A percentile compares a stretch with the other conserved stretches of the same genome.
These are phyloP conservation scores for Thermothielavioides terrestris DNA, from an alignment of 495 filamentous ascomycete species.

Conservation along the genomic window DNA sequence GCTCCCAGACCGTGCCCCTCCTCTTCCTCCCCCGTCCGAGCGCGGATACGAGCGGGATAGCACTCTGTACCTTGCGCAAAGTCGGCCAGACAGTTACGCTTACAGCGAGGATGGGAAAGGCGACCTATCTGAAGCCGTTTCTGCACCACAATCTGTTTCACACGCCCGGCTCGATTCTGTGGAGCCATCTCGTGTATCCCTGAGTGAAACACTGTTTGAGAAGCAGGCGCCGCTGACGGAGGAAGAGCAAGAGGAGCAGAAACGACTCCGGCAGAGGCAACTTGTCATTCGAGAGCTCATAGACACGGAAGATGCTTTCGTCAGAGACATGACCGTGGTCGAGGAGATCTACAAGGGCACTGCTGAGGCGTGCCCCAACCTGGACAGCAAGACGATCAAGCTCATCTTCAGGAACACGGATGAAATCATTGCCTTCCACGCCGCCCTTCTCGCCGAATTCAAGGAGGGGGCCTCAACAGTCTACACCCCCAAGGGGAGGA, in stretches of 20 bases:
- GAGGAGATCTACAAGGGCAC: conserved; percentile 98
- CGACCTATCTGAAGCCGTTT: conserved; percentile 21
- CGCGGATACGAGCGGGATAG: conserved; percentile 16
- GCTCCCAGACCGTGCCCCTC: conserved; percentile 31
- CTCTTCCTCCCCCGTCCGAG: conserved; percentile 15
- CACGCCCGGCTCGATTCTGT: conserved; percentile 29
- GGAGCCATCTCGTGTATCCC: conserved; percentile 16
- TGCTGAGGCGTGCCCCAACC: conserved; percentile 65
- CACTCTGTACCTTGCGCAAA: conserved; percentile 33
- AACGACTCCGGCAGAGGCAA: conserved; percentile 52
- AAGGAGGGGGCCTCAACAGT: conserved; percentile 67
- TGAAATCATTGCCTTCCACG: conserved; percentile 75
- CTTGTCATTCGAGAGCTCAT: conserved; percentile 83
- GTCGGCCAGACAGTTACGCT: conserved; percentile 35
- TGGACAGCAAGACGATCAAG: conserved; percentile 77
- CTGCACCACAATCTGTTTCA: conserved; percentile 28
- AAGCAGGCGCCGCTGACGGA: conserved; percentile 15
- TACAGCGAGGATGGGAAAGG: conserved; percentile 29
- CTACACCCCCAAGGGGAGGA: conserved; percentile 50
- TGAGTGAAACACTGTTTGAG: conserved; percentile 9
- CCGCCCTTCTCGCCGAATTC: conserved; percentile 64
- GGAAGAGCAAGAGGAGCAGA: conserved; percentile 33
- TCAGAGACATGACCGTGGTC: conserved; percentile 89
- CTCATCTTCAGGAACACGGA: conserved; percentile 84
- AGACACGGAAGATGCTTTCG: conserved; percentile 80